Percentiles rank a stretch among this genome's conserved stretches.
These are phyloP conservation scores for Niveomyces coronatus DNA, from an alignment of 2,329 filamentous ascomycete genomes.

Conservation along the genomic window DNA sequence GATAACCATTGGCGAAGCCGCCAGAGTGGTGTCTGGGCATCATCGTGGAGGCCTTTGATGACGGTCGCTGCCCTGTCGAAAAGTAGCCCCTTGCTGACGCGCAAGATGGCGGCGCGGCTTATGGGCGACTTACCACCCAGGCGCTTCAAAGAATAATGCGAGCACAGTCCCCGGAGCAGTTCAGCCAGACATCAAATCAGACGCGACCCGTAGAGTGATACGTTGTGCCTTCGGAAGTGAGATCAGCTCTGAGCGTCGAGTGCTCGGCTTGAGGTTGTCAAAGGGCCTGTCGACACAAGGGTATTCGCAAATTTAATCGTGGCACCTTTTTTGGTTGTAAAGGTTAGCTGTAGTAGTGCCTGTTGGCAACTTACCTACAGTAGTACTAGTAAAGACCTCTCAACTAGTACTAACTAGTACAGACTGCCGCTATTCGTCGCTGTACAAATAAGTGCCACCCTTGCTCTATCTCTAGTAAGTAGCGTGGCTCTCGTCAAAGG, in stretches of 20 bases:
- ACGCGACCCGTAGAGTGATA: background rate
- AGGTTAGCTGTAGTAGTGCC: constrained; percentile 2
- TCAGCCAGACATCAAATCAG: background rate
- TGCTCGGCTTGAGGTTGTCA: constrained; percentile 2
- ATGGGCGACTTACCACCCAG: background rate
- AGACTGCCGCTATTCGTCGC: no score
- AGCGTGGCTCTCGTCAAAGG: no score
- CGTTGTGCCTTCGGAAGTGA: background rate
- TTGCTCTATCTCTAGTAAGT: no score
- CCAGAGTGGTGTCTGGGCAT: constrained; percentile 73
- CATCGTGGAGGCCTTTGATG: constrained; percentile 42
- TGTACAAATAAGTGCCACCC: constrained; percentile 2
- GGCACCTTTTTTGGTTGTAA: constrained; percentile 9
- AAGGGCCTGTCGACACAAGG: background rate
- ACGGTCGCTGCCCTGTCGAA: constrained; percentile 1
- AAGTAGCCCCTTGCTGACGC: constrained; percentile 9
- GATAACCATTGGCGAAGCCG: constrained; percentile 78
- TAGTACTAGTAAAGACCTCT: no score
- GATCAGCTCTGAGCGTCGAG: constrained; percentile 6
- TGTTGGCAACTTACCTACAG: background rate
- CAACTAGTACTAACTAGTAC: no score
- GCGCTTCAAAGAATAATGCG: background rate
- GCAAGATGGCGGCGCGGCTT: constrained; percentile 4
- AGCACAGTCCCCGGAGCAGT: background rate
- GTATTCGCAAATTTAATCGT: constrained; percentile 8